A percentile compares a stretch with the other conserved stretches of the same genome.
phyloP scores from a whole-genome alignment of 495 filamentous ascomycete species.

The Penicillium taxi region DNA sequence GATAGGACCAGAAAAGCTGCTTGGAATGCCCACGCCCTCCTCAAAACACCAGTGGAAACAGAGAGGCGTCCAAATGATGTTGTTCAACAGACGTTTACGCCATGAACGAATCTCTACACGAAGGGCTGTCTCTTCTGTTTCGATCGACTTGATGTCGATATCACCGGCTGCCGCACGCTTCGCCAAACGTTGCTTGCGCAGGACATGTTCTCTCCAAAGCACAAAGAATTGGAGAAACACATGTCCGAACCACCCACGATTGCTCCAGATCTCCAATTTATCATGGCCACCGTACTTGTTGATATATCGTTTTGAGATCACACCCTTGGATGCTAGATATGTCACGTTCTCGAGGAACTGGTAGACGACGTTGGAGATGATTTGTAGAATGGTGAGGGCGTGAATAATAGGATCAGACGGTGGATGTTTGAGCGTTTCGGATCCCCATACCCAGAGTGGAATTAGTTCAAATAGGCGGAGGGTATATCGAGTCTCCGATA shows the following conservation, averaged over 20 bases:
- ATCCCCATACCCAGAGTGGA: constrained; percentile 67
- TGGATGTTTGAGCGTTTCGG: constrained; percentile 42
- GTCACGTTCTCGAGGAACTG: constrained; percentile 80
- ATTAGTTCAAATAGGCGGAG: constrained; percentile 72
- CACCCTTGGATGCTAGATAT: constrained; percentile 61
- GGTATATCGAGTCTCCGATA: constrained; percentile 68
- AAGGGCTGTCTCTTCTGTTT: constrained; percentile 33
- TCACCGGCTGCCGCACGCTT: constrained; percentile 9
- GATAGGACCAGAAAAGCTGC: constrained; percentile 55
- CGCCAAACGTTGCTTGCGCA: constrained; percentile 23
- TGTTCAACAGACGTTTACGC: constrained; percentile 41
- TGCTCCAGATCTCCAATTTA: constrained; percentile 63
- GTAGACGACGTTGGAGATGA: constrained; percentile 56
- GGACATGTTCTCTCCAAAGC: constrained; percentile 44
- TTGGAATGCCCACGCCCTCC: constrained; percentile 61
- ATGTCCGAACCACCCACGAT: constrained; percentile 70
- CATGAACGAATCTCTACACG: constrained; percentile 37
- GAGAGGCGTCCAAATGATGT: constrained; percentile 52
- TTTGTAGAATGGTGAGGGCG: constrained; percentile 56
- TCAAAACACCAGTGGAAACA: constrained; percentile 77
- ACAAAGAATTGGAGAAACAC: constrained; percentile 67
- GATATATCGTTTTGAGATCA: constrained; percentile 38
- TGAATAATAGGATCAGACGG: constrained; percentile 39
- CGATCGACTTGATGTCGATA: constrained; percentile 15
- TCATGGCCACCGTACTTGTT: constrained; percentile 48